Percentiles rank a stretch among this genome's conserved stretches.
Conservation (phyloP, 345 rosid species). For the Linum trigynum region DNA sequence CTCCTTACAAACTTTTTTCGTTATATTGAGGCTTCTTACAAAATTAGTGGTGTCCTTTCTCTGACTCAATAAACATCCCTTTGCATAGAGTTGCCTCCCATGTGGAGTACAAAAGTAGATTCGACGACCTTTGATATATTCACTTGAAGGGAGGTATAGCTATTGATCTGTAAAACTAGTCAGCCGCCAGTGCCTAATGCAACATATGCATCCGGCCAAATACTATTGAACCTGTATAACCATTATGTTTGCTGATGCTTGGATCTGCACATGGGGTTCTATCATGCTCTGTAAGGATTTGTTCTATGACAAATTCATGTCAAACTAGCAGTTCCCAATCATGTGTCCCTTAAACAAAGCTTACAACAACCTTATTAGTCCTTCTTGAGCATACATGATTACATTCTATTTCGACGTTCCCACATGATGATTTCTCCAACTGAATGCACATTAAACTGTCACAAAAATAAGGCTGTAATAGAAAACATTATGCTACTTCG, state of each 20-base stretch:
- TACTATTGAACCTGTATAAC: no score
- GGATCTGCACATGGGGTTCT: no score
- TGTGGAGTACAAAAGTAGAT: background rate
- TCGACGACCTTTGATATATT: background rate
- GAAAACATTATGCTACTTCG: background rate
- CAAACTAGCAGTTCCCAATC: background rate
- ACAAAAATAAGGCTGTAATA: background rate
- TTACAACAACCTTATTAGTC: background rate
- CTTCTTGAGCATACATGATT: background rate
- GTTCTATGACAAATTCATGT: no score
- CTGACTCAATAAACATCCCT: background rate
- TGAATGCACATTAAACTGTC: background rate
- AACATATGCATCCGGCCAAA: no score
- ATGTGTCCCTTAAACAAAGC: background rate
- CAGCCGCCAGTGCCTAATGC: no score
- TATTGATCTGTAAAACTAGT: no score
- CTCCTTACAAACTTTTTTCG: background rate
- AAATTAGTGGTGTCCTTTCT: background rate
- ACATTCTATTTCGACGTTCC: background rate
- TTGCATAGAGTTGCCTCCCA: background rate
- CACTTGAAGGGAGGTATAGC: background rate
- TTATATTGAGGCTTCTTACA: no score
- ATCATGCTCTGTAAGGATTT: no score
- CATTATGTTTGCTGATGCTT: no score
- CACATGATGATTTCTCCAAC: background rate